Percentiles rank a stretch among this genome's conserved stretches.
Conservation (phyloP, 345 rosid genomes). For the Salix caprea region DNA sequence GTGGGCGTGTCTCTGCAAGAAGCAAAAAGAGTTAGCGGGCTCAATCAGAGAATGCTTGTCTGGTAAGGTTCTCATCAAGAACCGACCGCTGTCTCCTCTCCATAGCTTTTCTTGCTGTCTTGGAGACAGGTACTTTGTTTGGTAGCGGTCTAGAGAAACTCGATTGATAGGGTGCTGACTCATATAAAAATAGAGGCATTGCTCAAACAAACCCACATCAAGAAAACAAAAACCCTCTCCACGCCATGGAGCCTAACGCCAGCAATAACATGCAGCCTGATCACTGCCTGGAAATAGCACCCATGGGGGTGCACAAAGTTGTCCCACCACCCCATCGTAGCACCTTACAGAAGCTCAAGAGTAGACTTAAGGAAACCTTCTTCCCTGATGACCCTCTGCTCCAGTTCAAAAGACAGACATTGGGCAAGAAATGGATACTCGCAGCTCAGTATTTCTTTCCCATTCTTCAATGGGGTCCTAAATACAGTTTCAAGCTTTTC, state of each 20-base stretch:
- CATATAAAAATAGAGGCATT: constrained; percentile 2
- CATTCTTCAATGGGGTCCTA: constrained; percentile 85
- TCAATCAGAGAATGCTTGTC: not conserved
- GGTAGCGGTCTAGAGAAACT: constrained; percentile 21
- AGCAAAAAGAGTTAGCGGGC: not conserved
- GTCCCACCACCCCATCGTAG: constrained; percentile 65
- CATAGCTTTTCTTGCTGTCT: not conserved
- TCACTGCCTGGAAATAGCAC: constrained; percentile 33
- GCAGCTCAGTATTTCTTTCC: constrained; percentile 78
- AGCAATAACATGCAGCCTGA: constrained; percentile 1
- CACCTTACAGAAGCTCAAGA: constrained; percentile 49
- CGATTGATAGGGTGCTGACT: constrained; percentile 14
- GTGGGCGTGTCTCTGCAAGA: not conserved
- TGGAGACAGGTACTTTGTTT: constrained; percentile 21
- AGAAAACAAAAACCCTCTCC: not conserved
- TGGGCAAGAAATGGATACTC: constrained; percentile 48
- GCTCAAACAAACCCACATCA: not conserved
- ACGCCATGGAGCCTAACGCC: constrained; percentile 29
- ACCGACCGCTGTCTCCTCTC: not conserved
- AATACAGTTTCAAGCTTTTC: constrained; percentile 59
- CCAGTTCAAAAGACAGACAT: constrained; percentile 78
- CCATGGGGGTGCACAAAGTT: constrained; percentile 70
- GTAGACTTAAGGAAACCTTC: constrained; percentile 75
- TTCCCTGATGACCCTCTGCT: constrained; percentile 96
- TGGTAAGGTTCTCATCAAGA: not conserved